Conservation (phyloP, 2,329 filamentous ascomycete genomes). For the Colletotrichum sublineola region DNA sequence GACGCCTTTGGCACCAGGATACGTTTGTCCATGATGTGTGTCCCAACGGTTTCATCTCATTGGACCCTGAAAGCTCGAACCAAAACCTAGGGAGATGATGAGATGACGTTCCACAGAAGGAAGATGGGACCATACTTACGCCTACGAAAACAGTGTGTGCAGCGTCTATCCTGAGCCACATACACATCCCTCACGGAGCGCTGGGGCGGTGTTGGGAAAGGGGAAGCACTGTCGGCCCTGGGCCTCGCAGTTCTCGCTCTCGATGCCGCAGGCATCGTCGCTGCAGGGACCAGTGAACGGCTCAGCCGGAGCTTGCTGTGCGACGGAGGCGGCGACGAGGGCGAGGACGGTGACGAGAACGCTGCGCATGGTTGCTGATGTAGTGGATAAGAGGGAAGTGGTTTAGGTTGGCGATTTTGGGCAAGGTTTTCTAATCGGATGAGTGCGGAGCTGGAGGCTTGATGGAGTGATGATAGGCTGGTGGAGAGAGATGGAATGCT, state of each 20-base stretch:
- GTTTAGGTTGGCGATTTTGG: neutral
- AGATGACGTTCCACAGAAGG: neutral
- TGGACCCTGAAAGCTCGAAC: neutral
- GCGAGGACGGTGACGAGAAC: conserved; percentile 24
- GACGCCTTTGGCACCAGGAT: neutral
- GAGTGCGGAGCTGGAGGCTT: neutral
- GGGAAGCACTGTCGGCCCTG: conserved; percentile 39
- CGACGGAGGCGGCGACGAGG: conserved; percentile 19
- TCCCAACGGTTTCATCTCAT: neutral
- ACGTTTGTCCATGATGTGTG: too few species aligned
- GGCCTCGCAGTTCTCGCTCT: conserved; percentile 30
- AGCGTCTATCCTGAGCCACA: conserved; percentile 31
- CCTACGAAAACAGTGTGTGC: neutral
- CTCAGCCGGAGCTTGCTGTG: neutral
- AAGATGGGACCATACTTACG: conserved; percentile 2
- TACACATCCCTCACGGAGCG: conserved; percentile 37
- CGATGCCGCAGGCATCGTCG: conserved; percentile 32
- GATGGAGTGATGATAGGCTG: conserved; percentile 3
- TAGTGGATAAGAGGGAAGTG: neutral
- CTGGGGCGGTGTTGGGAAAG: conserved; percentile 36
- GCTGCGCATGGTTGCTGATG: conserved; percentile 23
- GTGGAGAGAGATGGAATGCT: neutral
- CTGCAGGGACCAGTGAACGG: conserved; percentile 33
- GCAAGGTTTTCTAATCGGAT: conserved; percentile 3
- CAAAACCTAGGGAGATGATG: conserved; percentile 24